Evolutionary conservation across 768 basidiomycete species (phyloP).

Genomic region (Asterophora parasitica): DNA sequence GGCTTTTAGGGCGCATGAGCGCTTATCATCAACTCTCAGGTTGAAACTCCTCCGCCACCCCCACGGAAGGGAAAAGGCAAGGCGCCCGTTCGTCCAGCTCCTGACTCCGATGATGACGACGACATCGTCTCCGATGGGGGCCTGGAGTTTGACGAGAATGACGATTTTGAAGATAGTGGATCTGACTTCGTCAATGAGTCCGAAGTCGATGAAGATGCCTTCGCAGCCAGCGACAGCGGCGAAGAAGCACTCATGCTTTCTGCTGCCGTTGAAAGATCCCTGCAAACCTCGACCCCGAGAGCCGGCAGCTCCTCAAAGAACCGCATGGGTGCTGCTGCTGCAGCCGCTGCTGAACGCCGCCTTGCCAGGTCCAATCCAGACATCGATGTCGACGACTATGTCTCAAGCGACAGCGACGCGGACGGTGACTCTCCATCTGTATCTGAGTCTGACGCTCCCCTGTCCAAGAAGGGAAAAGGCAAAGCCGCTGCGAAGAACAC

Average conservation of each 20-base stretch:
- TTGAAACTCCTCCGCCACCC: neutral
- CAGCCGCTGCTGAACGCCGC: constrained; percentile 52
- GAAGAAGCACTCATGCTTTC: constrained; percentile 53
- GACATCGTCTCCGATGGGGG: constrained; percentile 30
- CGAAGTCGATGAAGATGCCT: constrained; percentile 31
- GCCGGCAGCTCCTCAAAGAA: constrained; percentile 34
- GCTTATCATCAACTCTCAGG: constrained; percentile 10
- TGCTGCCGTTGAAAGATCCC: constrained; percentile 52
- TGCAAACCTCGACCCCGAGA: constrained; percentile 28
- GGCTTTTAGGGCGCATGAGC: neutral
- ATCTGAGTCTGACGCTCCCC: constrained; percentile 24
- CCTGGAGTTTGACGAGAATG: constrained; percentile 35
- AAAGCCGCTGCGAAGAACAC: constrained; percentile 27
- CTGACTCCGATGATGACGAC: constrained; percentile 28
- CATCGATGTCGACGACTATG: constrained; percentile 29
- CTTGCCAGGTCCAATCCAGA: constrained; percentile 28
- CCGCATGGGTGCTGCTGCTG: constrained; percentile 36
- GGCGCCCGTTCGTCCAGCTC: constrained; percentile 25
- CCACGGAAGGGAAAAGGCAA: constrained; percentile 35
- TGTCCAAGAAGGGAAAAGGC: constrained; percentile 28
- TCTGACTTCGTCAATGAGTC: constrained; percentile 57
- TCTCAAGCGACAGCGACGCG: constrained; percentile 19
- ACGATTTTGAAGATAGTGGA: constrained; percentile 53
- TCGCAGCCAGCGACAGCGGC: constrained; percentile 23
- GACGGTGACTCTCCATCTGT: constrained; percentile 20